Percentiles rank a stretch among this genome's conserved stretches.
These are phyloP conservation scores for Solanum rostratum DNA, from an alignment of 257 asterid genomes.

Conservation along the genomic window DNA sequence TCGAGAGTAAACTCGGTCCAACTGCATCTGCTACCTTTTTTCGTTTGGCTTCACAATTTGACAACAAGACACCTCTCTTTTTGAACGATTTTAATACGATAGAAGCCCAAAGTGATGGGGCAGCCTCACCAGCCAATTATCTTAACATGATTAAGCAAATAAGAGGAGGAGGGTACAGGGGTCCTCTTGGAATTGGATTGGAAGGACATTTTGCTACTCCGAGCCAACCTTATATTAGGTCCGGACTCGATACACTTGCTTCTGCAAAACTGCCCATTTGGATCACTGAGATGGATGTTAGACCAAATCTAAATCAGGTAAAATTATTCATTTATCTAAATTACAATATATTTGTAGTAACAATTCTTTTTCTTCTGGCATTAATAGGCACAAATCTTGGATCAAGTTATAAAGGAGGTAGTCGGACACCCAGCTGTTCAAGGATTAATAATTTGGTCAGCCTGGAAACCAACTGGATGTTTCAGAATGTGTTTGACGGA, in stretches of 20 bases:
- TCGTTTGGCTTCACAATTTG: constrained; percentile 19
- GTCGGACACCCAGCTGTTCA: constrained; percentile 18
- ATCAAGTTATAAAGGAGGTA: constrained; percentile 32
- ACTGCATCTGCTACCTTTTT: constrained; percentile 25
- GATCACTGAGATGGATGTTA: constrained; percentile 63
- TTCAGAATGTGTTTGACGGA: constrained; percentile 56
- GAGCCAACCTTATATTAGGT: constrained; percentile 27
- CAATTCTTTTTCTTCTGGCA: constrained; percentile 1
- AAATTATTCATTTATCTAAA: too few species aligned
- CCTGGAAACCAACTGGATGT: constrained; percentile 44
- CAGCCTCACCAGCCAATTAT: constrained; percentile 30
- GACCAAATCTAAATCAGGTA: constrained; percentile 24
- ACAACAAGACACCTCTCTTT: constrained; percentile 27
- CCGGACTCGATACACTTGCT: constrained; percentile 38
- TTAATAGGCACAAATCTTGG: constrained; percentile 24
- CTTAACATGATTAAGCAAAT: constrained; percentile 30
- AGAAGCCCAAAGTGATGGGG: constrained; percentile 25
- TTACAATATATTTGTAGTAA: too few species aligned
- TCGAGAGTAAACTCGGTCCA: constrained; percentile 30
- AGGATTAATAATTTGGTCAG: constrained; percentile 47
- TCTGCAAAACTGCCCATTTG: constrained; percentile 47
- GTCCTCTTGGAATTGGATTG: constrained; percentile 28
- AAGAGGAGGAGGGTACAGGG: constrained; percentile 15
- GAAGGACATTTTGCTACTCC: constrained; percentile 27
- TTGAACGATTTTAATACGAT: constrained; percentile 57